These are phyloP conservation scores for Inonotus hispidus DNA, from an alignment of 1,284 basidiomycete species.

Conservation along the genomic window DNA sequence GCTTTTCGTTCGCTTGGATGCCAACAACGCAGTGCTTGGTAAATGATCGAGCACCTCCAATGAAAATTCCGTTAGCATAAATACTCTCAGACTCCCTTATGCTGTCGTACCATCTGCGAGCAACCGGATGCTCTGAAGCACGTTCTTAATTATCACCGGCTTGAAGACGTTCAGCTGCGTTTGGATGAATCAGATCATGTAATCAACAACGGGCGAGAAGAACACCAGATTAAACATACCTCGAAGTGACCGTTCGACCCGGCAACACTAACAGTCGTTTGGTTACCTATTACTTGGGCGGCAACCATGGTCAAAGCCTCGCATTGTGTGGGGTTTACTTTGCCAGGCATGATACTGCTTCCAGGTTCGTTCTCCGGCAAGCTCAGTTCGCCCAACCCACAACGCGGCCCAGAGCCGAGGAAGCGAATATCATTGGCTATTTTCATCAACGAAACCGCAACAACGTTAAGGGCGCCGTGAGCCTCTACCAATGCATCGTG, in stretches of 20 bases:
- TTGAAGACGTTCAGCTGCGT: conserved; percentile 95
- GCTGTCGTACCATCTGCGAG: conserved; percentile 75
- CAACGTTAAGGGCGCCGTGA: conserved; percentile 91
- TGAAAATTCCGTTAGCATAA: background rate
- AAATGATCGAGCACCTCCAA: conserved; percentile 79
- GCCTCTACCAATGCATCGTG: conserved; percentile 98
- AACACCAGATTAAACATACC: conserved; percentile 38
- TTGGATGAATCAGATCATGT: conserved; percentile 14
- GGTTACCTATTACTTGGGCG: conserved; percentile 98
- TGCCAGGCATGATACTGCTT: conserved; percentile 99
- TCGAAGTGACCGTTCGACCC: conserved; percentile 98
- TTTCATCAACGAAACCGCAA: conserved; percentile 98
- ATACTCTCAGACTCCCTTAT: background rate
- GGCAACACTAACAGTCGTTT: conserved; percentile 89
- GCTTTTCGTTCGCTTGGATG: conserved; percentile 93
- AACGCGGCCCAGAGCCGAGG: conserved; percentile 96
- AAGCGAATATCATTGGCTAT: conserved; percentile 99
- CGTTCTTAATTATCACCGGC: conserved; percentile 97
- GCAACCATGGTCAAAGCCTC: conserved; percentile 99
- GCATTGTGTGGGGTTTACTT: conserved; percentile 99
- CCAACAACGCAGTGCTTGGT: conserved; percentile 97
- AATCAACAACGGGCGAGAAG: conserved; percentile 5
- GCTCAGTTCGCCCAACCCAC: conserved; percentile 92
- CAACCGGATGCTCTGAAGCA: conserved; percentile 92
- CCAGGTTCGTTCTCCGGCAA: conserved; percentile 99